A percentile compares a stretch with the other conserved stretches of the same genome.
Evolutionary conservation across 306 rosid species (phyloP).

Genomic region (Cicer yamashitae): DNA sequence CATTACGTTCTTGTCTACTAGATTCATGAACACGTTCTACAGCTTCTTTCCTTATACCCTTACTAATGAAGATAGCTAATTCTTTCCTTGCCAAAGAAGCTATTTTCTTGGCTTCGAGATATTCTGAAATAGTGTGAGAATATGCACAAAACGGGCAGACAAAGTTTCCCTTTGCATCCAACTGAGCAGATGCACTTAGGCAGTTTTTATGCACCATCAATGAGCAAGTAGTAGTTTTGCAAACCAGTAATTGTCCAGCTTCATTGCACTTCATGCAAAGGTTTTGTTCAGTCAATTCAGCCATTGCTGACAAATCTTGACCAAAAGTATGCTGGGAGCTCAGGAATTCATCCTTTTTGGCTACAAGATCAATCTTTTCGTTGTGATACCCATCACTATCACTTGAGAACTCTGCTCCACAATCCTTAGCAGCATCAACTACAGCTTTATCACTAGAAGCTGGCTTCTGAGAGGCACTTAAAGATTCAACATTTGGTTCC

Average conservation of each 20-base stretch:
- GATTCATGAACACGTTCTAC: constrained; percentile 37
- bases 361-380: constrained; percentile 49
- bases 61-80: constrained; percentile 51
- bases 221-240: constrained; percentile 63
- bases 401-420: constrained; percentile 44
- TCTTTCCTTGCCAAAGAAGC: constrained; percentile 59
- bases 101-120: constrained; percentile 65
- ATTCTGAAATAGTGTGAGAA: constrained; percentile 59
- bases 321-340: constrained; percentile 44
- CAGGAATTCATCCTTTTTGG: constrained; percentile 54
- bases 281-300: constrained; percentile 39
- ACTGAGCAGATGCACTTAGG: constrained; percentile 48
- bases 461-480: constrained; percentile 41
- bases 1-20: constrained; percentile 42
- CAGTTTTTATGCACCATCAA: constrained; percentile 71
- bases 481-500: constrained; percentile 37
- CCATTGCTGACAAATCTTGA: constrained; percentile 45
- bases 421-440: constrained; percentile 42
- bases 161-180: constrained; percentile 54
- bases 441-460: constrained; percentile 48
- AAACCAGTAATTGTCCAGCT: constrained; percentile 64
- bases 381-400: constrained; percentile 51
- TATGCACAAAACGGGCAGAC: constrained; percentile 79
- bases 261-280: constrained; percentile 63
- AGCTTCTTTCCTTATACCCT: constrained; percentile 41